Evolutionary conservation across 2,329 filamentous ascomycete genomes (phyloP).

Genomic region (Cladosporium sp.): DNA sequence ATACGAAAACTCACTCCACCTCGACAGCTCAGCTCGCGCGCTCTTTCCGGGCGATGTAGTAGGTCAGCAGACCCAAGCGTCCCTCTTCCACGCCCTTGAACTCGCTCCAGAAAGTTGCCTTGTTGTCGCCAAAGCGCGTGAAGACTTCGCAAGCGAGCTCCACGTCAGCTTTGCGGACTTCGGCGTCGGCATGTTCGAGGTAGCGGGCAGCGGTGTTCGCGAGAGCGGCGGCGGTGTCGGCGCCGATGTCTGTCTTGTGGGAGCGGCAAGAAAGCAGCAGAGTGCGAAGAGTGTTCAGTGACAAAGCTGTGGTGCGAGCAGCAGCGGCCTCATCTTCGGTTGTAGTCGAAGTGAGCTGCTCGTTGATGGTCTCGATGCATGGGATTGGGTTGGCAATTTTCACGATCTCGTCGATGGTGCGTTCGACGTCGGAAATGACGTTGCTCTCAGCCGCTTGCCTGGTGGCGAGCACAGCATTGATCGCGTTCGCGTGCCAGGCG

Average conservation of each 20-base stretch:
- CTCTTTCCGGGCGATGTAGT: slow-evolving; percentile 73
- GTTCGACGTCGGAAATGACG: slow-evolving; percentile 73
- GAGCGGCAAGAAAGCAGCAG: slow-evolving; percentile 52
- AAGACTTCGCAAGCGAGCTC: slow-evolving; percentile 76
- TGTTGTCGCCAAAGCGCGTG: slow-evolving; percentile 51
- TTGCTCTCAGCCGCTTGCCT: slow-evolving; percentile 69
- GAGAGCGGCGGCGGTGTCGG: slow-evolving; percentile 22
- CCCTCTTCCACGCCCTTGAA: slow-evolving; percentile 66
- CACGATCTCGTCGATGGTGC: slow-evolving; percentile 72
- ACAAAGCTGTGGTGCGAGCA: slow-evolving; percentile 56
- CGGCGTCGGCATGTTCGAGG: slow-evolving; percentile 34
- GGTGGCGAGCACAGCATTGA: slow-evolving; percentile 67
- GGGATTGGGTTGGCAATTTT: slow-evolving; percentile 62
- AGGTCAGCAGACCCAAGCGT: slow-evolving; percentile 75
- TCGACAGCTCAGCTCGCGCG: background rate
- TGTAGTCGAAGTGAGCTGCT: slow-evolving; percentile 37
- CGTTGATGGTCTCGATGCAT: slow-evolving; percentile 42
- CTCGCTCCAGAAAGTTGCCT: slow-evolving; percentile 65
- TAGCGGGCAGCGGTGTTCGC: slow-evolving; percentile 32
- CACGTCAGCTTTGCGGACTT: slow-evolving; percentile 67
- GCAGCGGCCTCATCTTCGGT: slow-evolving; percentile 36
- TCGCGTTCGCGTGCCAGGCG: slow-evolving; percentile 66
- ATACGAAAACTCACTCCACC: background rate
- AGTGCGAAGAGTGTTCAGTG: slow-evolving; percentile 63
- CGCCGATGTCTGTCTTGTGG: slow-evolving; percentile 24